A percentile compares a stretch with the other conserved stretches of the same genome.
Evolutionary conservation across 257 asterid species (phyloP).

Genomic region (Fraxinus excelsior): DNA sequence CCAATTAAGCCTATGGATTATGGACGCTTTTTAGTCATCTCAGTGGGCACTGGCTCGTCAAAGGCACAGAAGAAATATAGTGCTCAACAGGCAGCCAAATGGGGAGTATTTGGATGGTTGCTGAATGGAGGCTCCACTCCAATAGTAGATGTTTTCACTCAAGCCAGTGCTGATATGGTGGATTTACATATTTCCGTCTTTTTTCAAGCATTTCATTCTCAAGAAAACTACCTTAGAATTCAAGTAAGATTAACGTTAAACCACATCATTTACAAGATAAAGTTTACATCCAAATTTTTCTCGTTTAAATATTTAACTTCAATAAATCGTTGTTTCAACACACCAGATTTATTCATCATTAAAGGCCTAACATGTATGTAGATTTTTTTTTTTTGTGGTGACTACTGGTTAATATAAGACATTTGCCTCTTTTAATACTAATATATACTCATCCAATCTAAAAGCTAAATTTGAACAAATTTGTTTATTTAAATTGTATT

Average conservation of each 20-base stretch:
- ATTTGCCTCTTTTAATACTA: too few relatives aligned
- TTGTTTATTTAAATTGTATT: too few relatives aligned
- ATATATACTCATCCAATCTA: too few relatives aligned
- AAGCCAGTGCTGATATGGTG: slow-evolving; percentile 54
- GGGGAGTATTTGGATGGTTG: slow-evolving; percentile 47
- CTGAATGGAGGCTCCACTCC: slow-evolving; percentile 36
- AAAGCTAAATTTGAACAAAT: too few relatives aligned
- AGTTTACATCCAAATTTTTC: too few relatives aligned
- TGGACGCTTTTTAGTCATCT: slow-evolving; percentile 43
- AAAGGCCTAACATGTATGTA: too few relatives aligned
- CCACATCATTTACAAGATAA: too few relatives aligned
- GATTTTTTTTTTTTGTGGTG: too few relatives aligned
- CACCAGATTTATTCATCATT: not conserved
- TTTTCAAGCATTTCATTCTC: slow-evolving; percentile 37
- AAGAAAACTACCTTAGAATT: slow-evolving; percentile 49
- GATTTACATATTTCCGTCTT: slow-evolving; percentile 44
- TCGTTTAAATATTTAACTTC: too few relatives aligned
- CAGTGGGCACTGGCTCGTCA: slow-evolving; percentile 47
- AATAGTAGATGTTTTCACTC: slow-evolving; percentile 35
- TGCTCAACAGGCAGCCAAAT: slow-evolving; percentile 36
- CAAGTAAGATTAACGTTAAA: slow-evolving; percentile 32
- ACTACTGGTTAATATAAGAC: too few relatives aligned
- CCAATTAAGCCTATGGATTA: slow-evolving; percentile 33
- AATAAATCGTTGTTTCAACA: too few relatives aligned
- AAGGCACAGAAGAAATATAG: slow-evolving; percentile 33